A percentile compares a stretch with the other conserved stretches of the same genome.
Conservation (phyloP, 1,284 basidiomycete species). For the Golubevia pallescens region DNA sequence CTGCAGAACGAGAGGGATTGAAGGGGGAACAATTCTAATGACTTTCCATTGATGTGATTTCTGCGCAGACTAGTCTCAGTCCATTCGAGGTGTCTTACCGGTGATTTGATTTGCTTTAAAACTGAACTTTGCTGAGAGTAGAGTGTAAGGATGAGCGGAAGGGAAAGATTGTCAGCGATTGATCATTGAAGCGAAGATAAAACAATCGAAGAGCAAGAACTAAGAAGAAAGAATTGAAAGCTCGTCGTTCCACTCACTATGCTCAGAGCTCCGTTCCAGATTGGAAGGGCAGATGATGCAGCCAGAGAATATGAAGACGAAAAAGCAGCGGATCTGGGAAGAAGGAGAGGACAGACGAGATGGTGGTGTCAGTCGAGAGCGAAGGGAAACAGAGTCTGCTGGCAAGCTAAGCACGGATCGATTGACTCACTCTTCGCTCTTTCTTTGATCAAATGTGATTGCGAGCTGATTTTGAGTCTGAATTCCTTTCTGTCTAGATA, state of each 20-base stretch:
- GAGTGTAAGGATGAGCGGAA: no score
- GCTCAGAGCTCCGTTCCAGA: neutral
- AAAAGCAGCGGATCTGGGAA: neutral
- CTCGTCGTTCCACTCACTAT: neutral
- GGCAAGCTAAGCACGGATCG: neutral
- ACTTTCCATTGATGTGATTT: no score
- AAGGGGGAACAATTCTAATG: no score
- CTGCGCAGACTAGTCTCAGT: no score
- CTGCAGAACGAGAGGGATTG: no score
- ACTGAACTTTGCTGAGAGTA: no score
- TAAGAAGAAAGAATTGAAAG: neutral
- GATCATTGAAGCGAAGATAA: neutral
- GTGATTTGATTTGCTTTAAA: neutral
- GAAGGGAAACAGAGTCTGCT: neutral
- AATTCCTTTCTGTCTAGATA: neutral
- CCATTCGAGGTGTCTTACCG: no score
- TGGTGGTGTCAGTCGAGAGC: neutral
- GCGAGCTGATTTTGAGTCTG: neutral
- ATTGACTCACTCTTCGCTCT: neutral
- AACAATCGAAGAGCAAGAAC: neutral
- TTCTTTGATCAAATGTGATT: neutral
- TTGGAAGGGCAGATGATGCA: neutral
- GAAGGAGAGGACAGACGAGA: neutral
- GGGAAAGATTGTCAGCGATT: no score
- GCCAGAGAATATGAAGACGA: conserved; percentile 1